Evolutionary conservation across 139 green algal species (phyloP).

Genomic region (Chlorella sp.): DNA sequence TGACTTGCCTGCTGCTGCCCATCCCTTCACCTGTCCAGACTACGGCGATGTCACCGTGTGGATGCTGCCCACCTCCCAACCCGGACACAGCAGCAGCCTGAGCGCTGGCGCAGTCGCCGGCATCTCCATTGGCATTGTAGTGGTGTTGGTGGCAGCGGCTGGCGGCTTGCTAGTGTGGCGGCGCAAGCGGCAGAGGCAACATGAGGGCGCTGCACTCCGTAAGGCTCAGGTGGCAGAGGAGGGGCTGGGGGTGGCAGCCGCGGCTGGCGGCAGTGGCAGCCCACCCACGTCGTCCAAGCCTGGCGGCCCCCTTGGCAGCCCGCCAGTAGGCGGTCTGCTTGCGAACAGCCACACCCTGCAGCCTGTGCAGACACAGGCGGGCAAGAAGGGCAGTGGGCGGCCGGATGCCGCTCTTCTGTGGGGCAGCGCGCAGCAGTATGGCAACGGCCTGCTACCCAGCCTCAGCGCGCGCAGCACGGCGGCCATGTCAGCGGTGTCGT

Average conservation of each 20-base stretch:
- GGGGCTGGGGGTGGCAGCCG: no score
- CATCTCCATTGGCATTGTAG: conserved; percentile 28
- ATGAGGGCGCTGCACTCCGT: background rate
- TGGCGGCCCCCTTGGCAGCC: no score
- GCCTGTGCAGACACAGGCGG: no score
- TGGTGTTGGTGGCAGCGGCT: conserved; percentile 12
- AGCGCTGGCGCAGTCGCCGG: conserved; percentile 31
- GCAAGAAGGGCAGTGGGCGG: no score
- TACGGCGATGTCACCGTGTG: background rate
- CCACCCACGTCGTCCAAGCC: background rate
- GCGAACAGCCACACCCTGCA: no score
- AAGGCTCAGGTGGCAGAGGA: background rate
- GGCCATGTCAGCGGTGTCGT: background rate
- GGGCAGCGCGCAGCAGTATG: background rate
- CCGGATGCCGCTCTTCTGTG: no score
- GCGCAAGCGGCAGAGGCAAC: background rate
- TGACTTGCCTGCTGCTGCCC: background rate
- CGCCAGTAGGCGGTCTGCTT: no score
- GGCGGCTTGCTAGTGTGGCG: conserved; percentile 11
- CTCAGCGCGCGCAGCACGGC: background rate
- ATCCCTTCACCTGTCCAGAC: background rate
- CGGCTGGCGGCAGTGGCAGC: no score
- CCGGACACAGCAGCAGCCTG: background rate
- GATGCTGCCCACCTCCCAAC: background rate
- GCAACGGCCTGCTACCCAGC: background rate